Conservation (phyloP, 2,329 filamentous ascomycete genomes). For the Niveomyces coronatus region DNA sequence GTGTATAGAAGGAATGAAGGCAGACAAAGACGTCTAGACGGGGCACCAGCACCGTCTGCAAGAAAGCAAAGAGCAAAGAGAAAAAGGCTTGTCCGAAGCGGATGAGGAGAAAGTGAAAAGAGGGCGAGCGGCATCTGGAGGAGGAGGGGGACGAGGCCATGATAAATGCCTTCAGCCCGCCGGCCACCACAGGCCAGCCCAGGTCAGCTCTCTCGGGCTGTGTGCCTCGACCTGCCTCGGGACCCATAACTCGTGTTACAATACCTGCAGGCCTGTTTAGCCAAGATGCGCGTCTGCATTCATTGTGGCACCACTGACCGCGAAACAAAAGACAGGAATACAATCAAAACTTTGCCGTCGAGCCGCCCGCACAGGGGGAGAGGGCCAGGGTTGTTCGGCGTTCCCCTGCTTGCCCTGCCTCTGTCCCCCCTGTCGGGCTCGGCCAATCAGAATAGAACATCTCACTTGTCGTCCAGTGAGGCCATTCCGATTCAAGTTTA, state of each 20-base stretch:
- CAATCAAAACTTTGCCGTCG: not conserved
- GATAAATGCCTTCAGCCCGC: conserved; percentile 1
- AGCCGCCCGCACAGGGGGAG: no score
- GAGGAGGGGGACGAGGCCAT: not conserved
- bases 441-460: conserved; percentile 4
- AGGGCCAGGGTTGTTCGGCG: no score
- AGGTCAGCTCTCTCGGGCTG: no score
- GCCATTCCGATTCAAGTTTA: conserved; percentile 3
- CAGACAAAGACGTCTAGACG: not conserved
- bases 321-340: no score
- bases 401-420: no score
- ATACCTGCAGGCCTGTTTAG: no score
- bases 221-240: no score
- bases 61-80: not conserved
- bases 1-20: conserved; percentile 4
- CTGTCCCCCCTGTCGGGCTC: not conserved
- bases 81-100: conserved; percentile 4
- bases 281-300: no score
- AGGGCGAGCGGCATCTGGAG: not conserved
- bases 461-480: not conserved
- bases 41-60: conserved; percentile 9
- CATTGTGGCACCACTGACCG: no score
- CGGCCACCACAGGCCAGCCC: no score
- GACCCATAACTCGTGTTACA: no score
- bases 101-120: conserved; percentile 2